phyloP scores from a whole-genome alignment of 176 grass and related monocot genomes.

The Olyra latifolia region DNA sequence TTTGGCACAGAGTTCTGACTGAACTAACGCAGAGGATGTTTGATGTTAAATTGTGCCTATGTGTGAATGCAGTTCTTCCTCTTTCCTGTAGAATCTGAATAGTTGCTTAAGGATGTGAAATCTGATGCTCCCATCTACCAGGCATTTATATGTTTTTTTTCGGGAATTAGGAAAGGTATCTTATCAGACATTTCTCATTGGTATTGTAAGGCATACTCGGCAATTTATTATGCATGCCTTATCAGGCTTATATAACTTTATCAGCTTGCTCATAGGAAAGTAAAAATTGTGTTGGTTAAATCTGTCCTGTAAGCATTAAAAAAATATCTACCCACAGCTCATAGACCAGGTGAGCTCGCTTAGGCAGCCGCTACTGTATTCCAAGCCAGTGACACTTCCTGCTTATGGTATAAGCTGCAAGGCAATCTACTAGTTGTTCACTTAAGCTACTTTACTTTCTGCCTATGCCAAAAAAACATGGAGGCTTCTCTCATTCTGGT shows the following conservation, averaged over 20 bases:
- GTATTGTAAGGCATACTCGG: neutral
- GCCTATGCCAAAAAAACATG: slow-evolving; percentile 1
- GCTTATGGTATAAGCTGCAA: neutral
- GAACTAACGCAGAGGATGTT: neutral
- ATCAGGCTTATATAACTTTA: neutral
- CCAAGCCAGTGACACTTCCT: neutral
- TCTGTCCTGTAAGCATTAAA: slow-evolving; percentile 8
- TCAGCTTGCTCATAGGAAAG: neutral
- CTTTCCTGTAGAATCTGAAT: slow-evolving; percentile 1
- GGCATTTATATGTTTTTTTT: neutral
- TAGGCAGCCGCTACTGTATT: neutral
- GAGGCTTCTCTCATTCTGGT: neutral
- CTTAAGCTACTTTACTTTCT: neutral
- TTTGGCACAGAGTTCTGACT: slow-evolving; percentile 8
- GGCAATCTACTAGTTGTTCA: neutral
- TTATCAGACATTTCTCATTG: neutral
- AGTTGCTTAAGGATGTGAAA: neutral
- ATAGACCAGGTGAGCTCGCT: slow-evolving; percentile 1
- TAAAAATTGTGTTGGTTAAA: neutral
- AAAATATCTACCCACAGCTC: neutral
- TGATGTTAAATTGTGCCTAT: neutral
- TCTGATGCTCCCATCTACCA: neutral
- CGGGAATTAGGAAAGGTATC: neutral
- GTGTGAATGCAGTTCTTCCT: neutral
- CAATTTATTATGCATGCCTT: neutral